These are phyloP conservation scores for Fusarium euwallaceae DNA, from an alignment of 2,329 filamentous ascomycete genomes.

Conservation along the genomic window DNA sequence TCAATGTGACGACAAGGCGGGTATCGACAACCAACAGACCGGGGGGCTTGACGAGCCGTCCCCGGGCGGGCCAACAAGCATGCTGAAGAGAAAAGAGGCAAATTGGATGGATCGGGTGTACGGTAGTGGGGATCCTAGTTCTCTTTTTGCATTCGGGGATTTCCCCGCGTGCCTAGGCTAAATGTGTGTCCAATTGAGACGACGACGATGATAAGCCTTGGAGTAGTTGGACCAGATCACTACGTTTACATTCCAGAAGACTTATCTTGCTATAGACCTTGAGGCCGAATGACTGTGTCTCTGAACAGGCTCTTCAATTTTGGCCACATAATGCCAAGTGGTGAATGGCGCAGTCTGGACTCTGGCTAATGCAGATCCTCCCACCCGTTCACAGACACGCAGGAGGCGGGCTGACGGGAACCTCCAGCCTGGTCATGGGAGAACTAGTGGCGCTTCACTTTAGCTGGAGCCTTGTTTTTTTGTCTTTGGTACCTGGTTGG, in stretches of 20 bases:
- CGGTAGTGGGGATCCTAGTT: not conserved
- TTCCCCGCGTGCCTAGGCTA: not conserved
- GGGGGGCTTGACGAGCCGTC: not conserved
- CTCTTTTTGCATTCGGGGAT: not conserved
- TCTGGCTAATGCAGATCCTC: not conserved
- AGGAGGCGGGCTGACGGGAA: not conserved
- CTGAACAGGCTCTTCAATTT: not conserved
- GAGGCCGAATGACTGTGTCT: not conserved
- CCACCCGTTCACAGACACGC: not conserved
- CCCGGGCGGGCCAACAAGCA: not conserved
- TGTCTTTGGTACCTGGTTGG: not conserved
- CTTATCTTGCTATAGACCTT: fast-evolving
- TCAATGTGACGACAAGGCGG: not conserved
- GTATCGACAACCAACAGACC: not conserved
- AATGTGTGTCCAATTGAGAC: not conserved
- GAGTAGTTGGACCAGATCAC: not conserved
- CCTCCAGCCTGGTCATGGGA: not conserved
- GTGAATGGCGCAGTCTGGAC: not conserved
- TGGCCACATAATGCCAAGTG: not conserved
- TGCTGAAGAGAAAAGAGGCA: not conserved
- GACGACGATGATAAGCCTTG: not conserved
- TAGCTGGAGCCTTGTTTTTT: not conserved
- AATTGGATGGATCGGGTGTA: not conserved
- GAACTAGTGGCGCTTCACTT: not conserved
- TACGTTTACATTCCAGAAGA: not conserved